Percentiles rank a stretch among this genome's conserved stretches.
phyloP scores from a whole-genome alignment of 1,284 basidiomycete genomes.

The Sporisorium reilianum region DNA sequence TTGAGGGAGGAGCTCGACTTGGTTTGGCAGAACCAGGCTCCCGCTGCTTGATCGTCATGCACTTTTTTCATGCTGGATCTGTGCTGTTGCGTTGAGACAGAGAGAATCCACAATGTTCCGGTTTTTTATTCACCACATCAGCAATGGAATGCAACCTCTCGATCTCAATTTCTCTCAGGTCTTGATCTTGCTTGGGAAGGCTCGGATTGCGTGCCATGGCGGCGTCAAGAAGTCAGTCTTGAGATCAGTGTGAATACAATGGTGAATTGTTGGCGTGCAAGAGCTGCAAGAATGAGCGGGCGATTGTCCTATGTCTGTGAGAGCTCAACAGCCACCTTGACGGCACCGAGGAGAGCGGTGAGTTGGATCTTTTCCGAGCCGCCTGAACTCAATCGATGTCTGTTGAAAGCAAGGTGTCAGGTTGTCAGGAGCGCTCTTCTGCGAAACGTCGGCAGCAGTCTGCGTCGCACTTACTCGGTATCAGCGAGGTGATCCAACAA shows the following conservation, averaged over 20 bases:
- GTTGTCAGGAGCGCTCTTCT: too few relatives aligned
- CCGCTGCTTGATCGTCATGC: constrained; percentile 13
- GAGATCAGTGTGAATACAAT: neutral
- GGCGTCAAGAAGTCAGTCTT: too few relatives aligned
- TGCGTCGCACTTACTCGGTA: constrained; percentile 89
- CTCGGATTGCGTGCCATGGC: neutral
- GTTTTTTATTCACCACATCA: neutral
- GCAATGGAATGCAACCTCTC: neutral
- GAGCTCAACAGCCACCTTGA: constrained; percentile 90
- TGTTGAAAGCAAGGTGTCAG: too few relatives aligned
- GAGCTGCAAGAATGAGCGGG: neutral
- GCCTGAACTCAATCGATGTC: constrained; percentile 90
- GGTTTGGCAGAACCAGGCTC: constrained; percentile 48
- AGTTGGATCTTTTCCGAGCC: constrained; percentile 95
- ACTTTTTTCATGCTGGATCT: neutral
- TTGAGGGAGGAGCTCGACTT: constrained; percentile 78
- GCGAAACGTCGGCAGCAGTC: too few relatives aligned
- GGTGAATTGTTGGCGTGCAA: constrained; percentile 1
- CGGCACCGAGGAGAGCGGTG: constrained; percentile 88
- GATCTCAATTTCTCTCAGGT: neutral
- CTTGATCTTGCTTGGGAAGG: neutral
- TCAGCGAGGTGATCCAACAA: constrained; percentile 85
- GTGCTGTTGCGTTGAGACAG: too few relatives aligned
- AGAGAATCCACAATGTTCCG: too few relatives aligned
- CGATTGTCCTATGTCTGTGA: constrained; percentile 28